Evolutionary conservation across 768 basidiomycete species (phyloP).

Genomic region (Amanita fuliginea): DNA sequence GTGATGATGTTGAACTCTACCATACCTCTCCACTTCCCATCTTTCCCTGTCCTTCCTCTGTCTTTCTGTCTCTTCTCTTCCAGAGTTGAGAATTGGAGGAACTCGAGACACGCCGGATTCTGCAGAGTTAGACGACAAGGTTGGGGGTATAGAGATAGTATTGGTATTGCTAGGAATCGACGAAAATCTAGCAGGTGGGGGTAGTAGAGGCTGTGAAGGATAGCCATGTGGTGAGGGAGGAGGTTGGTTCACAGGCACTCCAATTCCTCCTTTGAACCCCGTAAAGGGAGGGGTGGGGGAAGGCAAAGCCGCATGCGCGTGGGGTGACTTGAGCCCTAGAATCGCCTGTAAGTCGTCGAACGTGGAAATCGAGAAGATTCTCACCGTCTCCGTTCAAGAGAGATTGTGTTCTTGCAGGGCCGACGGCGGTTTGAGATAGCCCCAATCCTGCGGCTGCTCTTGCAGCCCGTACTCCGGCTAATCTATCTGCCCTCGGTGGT

Average conservation of each 20-base stretch:
- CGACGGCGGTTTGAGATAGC: neutral
- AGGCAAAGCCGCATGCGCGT: neutral
- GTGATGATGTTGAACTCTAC: neutral
- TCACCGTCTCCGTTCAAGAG: neutral
- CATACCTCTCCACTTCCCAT: slow-evolving; percentile 2
- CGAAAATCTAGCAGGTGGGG: neutral
- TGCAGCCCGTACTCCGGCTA: slow-evolving; percentile 1
- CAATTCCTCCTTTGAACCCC: neutral
- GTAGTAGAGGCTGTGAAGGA: neutral
- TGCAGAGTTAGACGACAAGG: neutral
- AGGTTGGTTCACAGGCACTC: neutral
- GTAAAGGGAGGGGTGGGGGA: neutral
- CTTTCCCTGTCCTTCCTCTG: neutral
- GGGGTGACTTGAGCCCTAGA: neutral
- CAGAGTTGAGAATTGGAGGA: neutral
- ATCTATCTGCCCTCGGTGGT: neutral
- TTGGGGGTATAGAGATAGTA: neutral
- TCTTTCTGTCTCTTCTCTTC: neutral
- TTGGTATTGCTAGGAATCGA: neutral
- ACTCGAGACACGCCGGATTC: neutral
- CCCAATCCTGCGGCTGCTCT: neutral
- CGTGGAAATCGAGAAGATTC: neutral
- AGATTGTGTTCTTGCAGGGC: neutral
- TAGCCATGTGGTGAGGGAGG: neutral
- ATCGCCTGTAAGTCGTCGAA: neutral